Evolutionary conservation across 768 basidiomycete species (phyloP).

Genomic region (Suillus sp.): DNA sequence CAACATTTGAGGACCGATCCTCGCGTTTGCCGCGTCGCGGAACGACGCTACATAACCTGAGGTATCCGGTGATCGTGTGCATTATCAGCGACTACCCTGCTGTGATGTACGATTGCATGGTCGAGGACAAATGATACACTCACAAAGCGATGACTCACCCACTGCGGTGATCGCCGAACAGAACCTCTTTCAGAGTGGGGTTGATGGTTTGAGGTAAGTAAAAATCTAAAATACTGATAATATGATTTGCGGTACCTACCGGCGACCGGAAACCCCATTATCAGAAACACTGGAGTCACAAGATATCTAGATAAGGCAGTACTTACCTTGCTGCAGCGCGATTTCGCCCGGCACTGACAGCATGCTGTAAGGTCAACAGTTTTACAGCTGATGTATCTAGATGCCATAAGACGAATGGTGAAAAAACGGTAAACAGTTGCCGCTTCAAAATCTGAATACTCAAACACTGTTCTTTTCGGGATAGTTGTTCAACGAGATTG

Average conservation of each 20-base stretch:
- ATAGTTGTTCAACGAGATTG: not conserved
- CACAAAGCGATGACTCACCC: not conserved
- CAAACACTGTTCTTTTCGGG: too few relatives aligned
- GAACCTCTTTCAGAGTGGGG: constrained; percentile 1
- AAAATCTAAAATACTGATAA: not conserved
- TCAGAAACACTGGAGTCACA: not conserved
- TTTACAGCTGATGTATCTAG: not conserved
- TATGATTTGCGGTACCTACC: constrained; percentile 2
- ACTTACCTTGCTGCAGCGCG: not conserved
- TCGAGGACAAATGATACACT: not conserved
- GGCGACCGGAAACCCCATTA: not conserved
- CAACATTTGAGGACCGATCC: not conserved
- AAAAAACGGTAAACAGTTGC: not conserved
- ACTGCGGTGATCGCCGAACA: constrained; percentile 6
- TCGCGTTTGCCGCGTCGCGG: not conserved
- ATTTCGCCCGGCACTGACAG: not conserved
- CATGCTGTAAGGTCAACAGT: not conserved
- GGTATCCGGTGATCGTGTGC: too few relatives aligned
- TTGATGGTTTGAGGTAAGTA: not conserved
- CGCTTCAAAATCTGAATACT: not conserved
- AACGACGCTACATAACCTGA: not conserved
- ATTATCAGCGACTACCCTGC: not conserved
- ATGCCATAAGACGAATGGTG: not conserved
- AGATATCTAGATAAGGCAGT: not conserved
- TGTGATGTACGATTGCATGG: not conserved